Base-by-base conservation (phyloP, 179 eudicot species). In the Spergularia azorica region DNA sequence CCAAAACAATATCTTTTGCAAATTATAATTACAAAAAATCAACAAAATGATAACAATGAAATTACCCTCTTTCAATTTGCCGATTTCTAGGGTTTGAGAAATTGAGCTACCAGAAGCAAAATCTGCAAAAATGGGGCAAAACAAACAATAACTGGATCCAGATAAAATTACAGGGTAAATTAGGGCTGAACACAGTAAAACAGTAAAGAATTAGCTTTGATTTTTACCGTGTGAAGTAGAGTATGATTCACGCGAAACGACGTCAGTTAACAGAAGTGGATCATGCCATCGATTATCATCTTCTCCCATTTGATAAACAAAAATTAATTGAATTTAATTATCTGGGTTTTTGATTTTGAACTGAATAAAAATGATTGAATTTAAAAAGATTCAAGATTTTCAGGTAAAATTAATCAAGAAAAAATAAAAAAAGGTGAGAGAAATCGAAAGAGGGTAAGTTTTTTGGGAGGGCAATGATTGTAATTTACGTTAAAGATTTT, bases 211-310 rank as follows among this genome's bases (percentile, higher is more conserved):
- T 7, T 3, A n/a, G 26, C 7, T 0, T 50, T 14, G 63, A 77
- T n/a, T 26, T 26, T 82, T 81, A 89, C 88, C 73, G 65, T 71
- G 79, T 59, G 71, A 80, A 78, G 76, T 54, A 54, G 66, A 59
- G 13, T 70, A 80, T 79, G 68, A 87, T 74, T 86, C 90, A 14
- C 86, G 80, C 81, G 89, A 84, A 75, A 85, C 94, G 70, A 86
- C 94, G 72, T 90, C 97, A 11, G 96, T 94, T 54, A 89, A 83
- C 50, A 92, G 89, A 79, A 93, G 94, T 63, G 97, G 97, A 88
- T 92, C 98, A 67, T 84, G 82, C 93, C 97, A 93, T 67, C 83
- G 87, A 74, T 46, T 66, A 73, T 71, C 67, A n/a, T 83, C 57
- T 67, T 86, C 89, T 58, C 75, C 93, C 89, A 92, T 92, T 26